Conservation (phyloP, 805 yeast species). For the Pachysolen tannophilus region DNA sequence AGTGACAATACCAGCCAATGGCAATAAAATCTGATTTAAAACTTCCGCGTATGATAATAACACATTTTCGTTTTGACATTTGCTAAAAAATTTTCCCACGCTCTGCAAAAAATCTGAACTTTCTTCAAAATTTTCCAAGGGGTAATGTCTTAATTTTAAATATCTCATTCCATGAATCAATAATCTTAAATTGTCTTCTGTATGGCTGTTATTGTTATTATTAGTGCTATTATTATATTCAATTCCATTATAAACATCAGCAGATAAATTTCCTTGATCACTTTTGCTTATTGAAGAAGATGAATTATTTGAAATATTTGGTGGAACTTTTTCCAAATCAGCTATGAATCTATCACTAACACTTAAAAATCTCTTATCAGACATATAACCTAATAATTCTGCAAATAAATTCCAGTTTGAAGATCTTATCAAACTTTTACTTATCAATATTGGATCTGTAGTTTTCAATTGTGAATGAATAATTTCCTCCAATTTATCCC, state of each 20-base stretch:
- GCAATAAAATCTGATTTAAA: slow-evolving; percentile 62
- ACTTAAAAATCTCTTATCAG: slow-evolving; percentile 70
- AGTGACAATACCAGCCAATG: slow-evolving; percentile 77
- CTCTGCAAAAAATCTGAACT: slow-evolving; percentile 86
- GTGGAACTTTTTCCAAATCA: slow-evolving; percentile 78
- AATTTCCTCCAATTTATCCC: slow-evolving; percentile 82
- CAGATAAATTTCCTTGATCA: background rate
- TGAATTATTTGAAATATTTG: slow-evolving; percentile 27
- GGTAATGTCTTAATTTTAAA: slow-evolving; percentile 69
- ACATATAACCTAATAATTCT: slow-evolving; percentile 83
- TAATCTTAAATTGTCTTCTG: slow-evolving; percentile 54
- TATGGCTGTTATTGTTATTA: slow-evolving; percentile 23
- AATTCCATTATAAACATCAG: slow-evolving; percentile 15
- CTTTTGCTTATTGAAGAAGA: background rate
- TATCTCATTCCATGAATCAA: slow-evolving; percentile 90
- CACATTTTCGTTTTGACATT: slow-evolving; percentile 57
- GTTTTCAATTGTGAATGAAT: slow-evolving; percentile 84
- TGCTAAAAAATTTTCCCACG: slow-evolving; percentile 71
- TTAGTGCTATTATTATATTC: too few species aligned
- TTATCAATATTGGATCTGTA: slow-evolving; percentile 68
- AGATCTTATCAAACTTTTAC: slow-evolving; percentile 67
- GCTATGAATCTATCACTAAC: slow-evolving; percentile 93
- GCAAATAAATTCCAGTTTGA: slow-evolving; percentile 95
- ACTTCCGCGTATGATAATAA: slow-evolving; percentile 81
- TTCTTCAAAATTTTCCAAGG: slow-evolving; percentile 86